Evolutionary conservation across 1,139 yeast species (phyloP).

Genomic region (Taphrina sp.): DNA sequence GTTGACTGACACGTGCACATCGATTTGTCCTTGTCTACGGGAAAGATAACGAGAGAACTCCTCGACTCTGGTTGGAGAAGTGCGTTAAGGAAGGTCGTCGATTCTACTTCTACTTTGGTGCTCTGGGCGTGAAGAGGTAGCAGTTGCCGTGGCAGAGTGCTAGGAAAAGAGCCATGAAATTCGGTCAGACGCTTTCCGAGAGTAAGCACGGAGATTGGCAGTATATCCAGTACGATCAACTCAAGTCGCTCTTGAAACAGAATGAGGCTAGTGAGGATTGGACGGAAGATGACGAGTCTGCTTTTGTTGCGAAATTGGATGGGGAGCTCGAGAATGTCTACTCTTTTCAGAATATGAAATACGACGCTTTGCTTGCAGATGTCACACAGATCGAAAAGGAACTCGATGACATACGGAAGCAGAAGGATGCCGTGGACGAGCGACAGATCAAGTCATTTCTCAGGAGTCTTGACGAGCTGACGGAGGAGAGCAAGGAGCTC

Average conservation of each 20-base stretch:
- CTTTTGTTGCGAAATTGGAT: conserved; percentile 79
- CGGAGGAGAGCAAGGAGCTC: conserved; percentile 75
- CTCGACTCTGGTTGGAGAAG: too few relatives aligned
- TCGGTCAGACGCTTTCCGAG: conserved; percentile 75
- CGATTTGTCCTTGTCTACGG: too few relatives aligned
- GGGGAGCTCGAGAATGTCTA: conserved; percentile 89
- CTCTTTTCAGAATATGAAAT: conserved; percentile 72
- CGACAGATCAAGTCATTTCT: conserved; percentile 21
- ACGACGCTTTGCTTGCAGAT: conserved; percentile 63
- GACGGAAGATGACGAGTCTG: conserved; percentile 78
- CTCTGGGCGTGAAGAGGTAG: too few relatives aligned
- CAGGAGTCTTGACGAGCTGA: conserved; percentile 62
- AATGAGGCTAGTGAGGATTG: conserved; percentile 51
- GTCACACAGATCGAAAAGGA: conserved; percentile 63
- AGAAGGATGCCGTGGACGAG: conserved; percentile 50
- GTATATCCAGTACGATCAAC: conserved; percentile 72
- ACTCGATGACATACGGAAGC: conserved; percentile 50
- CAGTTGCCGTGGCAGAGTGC: too few relatives aligned
- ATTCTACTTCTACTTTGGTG: too few relatives aligned
- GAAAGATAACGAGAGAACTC: too few relatives aligned
- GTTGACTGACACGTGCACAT: too few relatives aligned
- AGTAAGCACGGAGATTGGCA: conserved; percentile 91
- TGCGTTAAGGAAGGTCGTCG: too few relatives aligned
- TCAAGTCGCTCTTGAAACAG: conserved; percentile 82
- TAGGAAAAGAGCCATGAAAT: conserved; percentile 70